These are phyloP conservation scores for Candida tropicalis DNA, from an alignment of 1,139 yeast species.

Conservation along the genomic window DNA sequence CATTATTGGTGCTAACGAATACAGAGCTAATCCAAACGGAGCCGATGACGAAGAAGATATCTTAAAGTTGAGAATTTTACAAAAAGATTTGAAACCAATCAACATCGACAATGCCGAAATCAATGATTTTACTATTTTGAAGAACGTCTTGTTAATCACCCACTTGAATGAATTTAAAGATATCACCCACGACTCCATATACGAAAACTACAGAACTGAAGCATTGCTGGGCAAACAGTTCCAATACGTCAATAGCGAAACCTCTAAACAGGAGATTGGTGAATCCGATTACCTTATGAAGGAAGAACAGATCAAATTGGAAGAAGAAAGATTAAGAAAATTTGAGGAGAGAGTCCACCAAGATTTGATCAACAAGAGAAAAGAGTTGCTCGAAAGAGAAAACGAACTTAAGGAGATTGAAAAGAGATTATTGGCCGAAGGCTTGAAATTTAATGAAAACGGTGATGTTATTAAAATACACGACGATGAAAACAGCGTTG, in stretches of 20 bases:
- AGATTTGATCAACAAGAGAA: slow-evolving; percentile 81
- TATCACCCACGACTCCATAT: slow-evolving; percentile 63
- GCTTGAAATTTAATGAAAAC: slow-evolving; percentile 44
- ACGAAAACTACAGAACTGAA: slow-evolving; percentile 75
- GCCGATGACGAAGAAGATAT: slow-evolving; percentile 43
- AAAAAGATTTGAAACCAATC: slow-evolving; percentile 41
- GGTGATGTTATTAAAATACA: slow-evolving; percentile 43
- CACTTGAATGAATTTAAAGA: slow-evolving; percentile 78
- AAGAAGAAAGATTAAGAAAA: slow-evolving; percentile 76
- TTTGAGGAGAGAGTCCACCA: slow-evolving; percentile 88
- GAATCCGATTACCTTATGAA: slow-evolving; percentile 58
- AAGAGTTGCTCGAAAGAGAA: slow-evolving; percentile 85
- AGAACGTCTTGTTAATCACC: slow-evolving; percentile 71
- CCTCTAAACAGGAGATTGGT: slow-evolving; percentile 23
- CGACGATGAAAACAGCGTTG: slow-evolving; percentile 8
- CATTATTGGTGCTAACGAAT: slow-evolving; percentile 47
- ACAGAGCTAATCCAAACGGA: slow-evolving; percentile 35
- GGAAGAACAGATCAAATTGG: slow-evolving; percentile 79
- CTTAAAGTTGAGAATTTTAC: slow-evolving; percentile 41
- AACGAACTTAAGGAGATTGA: slow-evolving; percentile 84
- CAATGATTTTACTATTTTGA: slow-evolving; percentile 67
- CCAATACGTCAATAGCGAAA: slow-evolving; percentile 30
- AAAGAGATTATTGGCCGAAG: slow-evolving; percentile 66
- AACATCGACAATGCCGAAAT: slow-evolving; percentile 57
- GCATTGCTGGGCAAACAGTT: slow-evolving; percentile 54